Evolutionary conservation across 129 eudicot genomes (phyloP), one percentile per base, ranked within the genome.

Genomic region (Arctium minus): DNA sequence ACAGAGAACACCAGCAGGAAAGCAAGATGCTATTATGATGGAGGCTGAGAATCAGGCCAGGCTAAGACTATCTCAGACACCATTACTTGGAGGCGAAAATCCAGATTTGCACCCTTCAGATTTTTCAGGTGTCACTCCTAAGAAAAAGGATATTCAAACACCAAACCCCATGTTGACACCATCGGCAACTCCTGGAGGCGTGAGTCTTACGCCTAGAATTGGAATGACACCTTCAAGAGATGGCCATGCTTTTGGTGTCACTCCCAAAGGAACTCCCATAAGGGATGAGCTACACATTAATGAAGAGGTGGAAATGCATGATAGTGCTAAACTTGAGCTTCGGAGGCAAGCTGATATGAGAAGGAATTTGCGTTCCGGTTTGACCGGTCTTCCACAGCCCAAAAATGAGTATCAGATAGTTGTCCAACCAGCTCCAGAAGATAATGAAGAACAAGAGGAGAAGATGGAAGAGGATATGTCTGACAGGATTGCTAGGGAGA

Each of bases 381-480:
- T 96, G 84, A 92, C 85, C 33, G 84, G 87, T 74, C 96, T 96
- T 68, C 99, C 99, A 1, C 97, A 93, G 82, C 99, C 99, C 37
- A 96, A 88, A 90, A 96, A 96, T 32, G 99, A 96, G 86, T 96
- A 96, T 82, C 94, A 93, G 69, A 90, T 96, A 31, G 93, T 89
- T 32, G 86, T 93, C 4, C 96, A 87, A 33, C 94, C 94, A 0
- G 67, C 48, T 32, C 92, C 92, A 17, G 99, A 93, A 75, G 99
- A 96, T 38, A 76, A 78, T 74, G 98, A 96, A 77, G 99, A 96
- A 75, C 90, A 89, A 0, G 98, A 96, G 82, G 99, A 90, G 78
- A 93, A 89, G 65, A 96, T 96, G 76, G 99, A 93, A 83, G 99
- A 96, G 82, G 99, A 96, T 76, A 96, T 96, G 99, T 96, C 99